Evolutionary conservation across 495 filamentous ascomycete species (phyloP), one percentile per base, ranked within the genome.

Genomic region (Penicillium crystallinum): DNA sequence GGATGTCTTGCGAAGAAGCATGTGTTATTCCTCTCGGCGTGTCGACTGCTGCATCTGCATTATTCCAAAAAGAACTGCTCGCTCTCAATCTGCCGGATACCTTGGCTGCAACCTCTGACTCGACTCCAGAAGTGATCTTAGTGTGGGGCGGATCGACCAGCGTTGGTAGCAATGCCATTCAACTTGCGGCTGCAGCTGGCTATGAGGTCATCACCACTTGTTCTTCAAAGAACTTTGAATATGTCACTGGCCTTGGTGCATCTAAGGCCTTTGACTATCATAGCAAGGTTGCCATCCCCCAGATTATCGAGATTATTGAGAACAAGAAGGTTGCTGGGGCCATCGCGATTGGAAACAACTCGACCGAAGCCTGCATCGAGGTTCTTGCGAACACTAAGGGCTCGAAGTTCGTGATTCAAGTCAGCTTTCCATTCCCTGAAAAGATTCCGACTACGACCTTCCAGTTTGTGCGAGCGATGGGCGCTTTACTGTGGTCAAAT

Each of bases 101-200:
- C 22, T 15, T n/a, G 0, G 57, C 64, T 21, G 53, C 48, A 21
- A 15, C 35, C 19, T 61, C 60, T 0, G 58, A 63, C 5, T 53
- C 69, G 1, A 69, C 54, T 1, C 71, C 65, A 2, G 58, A 80
- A 46, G 67, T 62, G 1, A 37, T 87, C 0, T 59, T 58, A 2
- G 40, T 58, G 9, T 55, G 43, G 38, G 83, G 83, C 25, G 84
- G 82, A 29, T 72, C 77, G 4, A 72, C 73, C 2, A 79, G 77
- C 27, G 79, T 87, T 6, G 85, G 85, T 9, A 67, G 72, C 60
- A 77, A 76, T 47, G 80, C 78, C 0, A 83, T 86, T 48, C 86
- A 88, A 59, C 75, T 85, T 18, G 81, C 79, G 4, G 65, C 67
- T 1, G 76, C 78, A 0, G 72, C 84, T 0, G 85, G 85, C 2